Percentiles rank a stretch among this genome's conserved stretches.
These are phyloP conservation scores for Chenopodium quinoa DNA, from an alignment of 148 eudicot genomes.

Conservation along the genomic window DNA sequence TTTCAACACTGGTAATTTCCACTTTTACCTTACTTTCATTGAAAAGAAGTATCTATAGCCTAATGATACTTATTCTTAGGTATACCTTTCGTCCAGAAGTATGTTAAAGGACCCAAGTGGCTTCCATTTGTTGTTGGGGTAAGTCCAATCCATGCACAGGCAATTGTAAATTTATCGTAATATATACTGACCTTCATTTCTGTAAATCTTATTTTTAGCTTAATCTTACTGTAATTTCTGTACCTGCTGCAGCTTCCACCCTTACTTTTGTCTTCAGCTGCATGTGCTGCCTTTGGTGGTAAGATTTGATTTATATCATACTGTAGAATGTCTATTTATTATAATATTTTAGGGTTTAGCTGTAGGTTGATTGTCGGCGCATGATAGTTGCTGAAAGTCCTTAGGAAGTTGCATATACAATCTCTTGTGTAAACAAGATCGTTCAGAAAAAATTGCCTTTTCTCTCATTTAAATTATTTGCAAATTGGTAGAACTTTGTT, in stretches of 20 bases:
- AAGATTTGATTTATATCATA: conserved; percentile 14
- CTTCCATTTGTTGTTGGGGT: conserved; percentile 82
- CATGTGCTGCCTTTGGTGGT: conserved; percentile 87
- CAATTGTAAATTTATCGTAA: neutral
- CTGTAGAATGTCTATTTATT: neutral
- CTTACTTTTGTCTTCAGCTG: conserved; percentile 53
- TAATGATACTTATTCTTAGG: conserved; percentile 43
- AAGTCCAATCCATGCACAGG: conserved; percentile 15
- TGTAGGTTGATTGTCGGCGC: neutral
- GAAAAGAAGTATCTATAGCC: conserved; percentile 5
- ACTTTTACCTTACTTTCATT: conserved; percentile 1
- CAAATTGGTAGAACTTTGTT: neutral
- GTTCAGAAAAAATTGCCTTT: neutral
- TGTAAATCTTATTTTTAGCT: neutral
- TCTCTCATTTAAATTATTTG: neutral
- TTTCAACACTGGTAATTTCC: conserved; percentile 54
- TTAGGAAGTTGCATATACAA: neutral
- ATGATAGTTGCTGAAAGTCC: neutral
- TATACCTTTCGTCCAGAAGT: conserved; percentile 63
- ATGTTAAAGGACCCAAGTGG: conserved; percentile 80
- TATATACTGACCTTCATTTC: neutral
- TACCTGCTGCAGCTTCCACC: conserved; percentile 56
- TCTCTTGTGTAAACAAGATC: neutral
- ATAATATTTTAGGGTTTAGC: neutral
- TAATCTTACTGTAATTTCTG: conserved; percentile 4